Evolutionary conservation across 2,329 filamentous ascomycete species (phyloP).

Genomic region (Curvularia sp.): DNA sequence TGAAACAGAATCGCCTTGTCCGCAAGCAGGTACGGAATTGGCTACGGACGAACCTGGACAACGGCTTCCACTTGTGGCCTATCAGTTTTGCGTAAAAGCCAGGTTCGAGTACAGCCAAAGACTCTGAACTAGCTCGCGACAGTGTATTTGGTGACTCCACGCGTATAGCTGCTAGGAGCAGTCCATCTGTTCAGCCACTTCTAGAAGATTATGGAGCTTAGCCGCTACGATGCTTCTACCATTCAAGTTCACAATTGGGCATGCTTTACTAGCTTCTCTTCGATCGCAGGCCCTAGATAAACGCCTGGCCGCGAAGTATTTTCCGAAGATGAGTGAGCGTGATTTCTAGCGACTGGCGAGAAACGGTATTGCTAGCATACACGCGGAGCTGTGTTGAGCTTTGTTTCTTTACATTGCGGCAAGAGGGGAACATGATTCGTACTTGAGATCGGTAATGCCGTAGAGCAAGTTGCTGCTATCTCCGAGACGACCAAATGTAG

Average conservation of each 20-base stretch:
- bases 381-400: constrained; percentile 25
- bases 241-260: constrained; percentile 15
- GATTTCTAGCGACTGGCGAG: constrained; percentile 37
- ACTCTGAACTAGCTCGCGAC: constrained; percentile 14
- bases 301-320: constrained; percentile 30
- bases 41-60: not conserved
- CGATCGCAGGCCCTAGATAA: constrained; percentile 24
- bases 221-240: too few species aligned
- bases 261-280: constrained; percentile 27
- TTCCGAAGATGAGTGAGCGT: constrained; percentile 34
- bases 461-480: constrained; percentile 38
- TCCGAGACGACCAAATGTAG: constrained; percentile 33
- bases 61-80: constrained; percentile 1
- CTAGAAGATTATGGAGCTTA: not conserved
- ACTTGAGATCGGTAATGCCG: constrained; percentile 20
- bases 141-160: constrained; percentile 5
- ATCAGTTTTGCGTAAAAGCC: too few species aligned
- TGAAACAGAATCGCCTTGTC: constrained; percentile 14
- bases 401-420: constrained; percentile 13
- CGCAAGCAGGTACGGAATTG: constrained; percentile 9
- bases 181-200: constrained; percentile 13
- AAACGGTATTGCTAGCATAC: constrained; percentile 29
- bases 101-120: constrained; percentile 5
- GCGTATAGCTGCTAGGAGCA: not conserved
- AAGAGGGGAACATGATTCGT: constrained; percentile 21